These are phyloP conservation scores for Mycena leptocephala DNA, from an alignment of 768 basidiomycete genomes.

Conservation along the genomic window DNA sequence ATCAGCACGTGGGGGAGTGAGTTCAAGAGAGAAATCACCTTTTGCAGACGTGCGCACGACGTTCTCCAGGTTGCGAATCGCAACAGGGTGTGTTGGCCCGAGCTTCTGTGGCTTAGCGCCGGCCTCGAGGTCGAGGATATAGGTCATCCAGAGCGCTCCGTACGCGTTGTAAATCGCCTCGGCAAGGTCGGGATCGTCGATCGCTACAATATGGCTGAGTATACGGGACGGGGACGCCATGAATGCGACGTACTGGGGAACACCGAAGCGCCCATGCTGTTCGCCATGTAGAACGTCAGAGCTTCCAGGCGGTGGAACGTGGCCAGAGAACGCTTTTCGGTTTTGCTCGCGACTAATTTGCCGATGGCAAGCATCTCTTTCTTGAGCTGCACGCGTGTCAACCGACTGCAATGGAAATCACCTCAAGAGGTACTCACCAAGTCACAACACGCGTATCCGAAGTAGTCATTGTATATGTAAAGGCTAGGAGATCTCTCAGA, in stretches of 20 bases:
- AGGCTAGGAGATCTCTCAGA: not conserved
- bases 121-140: slow-evolving; percentile 28
- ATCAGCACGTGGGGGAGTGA: not conserved
- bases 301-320: slow-evolving; percentile 29
- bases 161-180: slow-evolving; percentile 27
- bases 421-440: no score
- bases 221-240: no score
- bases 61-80: slow-evolving; percentile 29
- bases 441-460: slow-evolving; percentile 32
- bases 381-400: slow-evolving; percentile 22
- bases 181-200: slow-evolving; percentile 28
- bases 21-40: not conserved
- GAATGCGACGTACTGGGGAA: slow-evolving; percentile 32
- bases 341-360: slow-evolving; percentile 21
- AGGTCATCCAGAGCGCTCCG: slow-evolving; percentile 31
- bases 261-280: slow-evolving; percentile 11
- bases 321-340: not conserved
- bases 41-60: slow-evolving; percentile 26
- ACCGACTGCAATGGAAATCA: no score
- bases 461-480: slow-evolving; percentile 33
- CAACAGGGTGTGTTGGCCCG: slow-evolving; percentile 17
- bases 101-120: slow-evolving; percentile 30
- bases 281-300: slow-evolving; percentile 24
- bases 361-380: slow-evolving; percentile 30
- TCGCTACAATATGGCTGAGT: not conserved